Conservation (phyloP, 2,329 filamentous ascomycete genomes). For the Dothistroma septosporum region DNA sequence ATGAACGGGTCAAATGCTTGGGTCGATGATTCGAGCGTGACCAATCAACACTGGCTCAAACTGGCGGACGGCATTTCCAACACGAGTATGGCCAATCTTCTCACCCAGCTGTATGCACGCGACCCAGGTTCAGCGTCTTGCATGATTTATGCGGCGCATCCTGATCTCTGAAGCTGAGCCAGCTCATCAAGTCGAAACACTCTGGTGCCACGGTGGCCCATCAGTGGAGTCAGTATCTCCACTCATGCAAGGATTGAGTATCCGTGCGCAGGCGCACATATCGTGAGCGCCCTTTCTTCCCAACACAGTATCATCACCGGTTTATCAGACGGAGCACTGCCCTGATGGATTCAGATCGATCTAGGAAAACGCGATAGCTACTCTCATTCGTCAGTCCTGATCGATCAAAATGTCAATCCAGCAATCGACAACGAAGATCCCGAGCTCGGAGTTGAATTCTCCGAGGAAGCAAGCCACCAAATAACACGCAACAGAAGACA, state of each 20-base stretch:
- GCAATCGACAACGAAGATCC: not conserved
- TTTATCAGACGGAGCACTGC: not conserved
- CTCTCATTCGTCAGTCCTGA: not conserved
- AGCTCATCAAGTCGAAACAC: not conserved
- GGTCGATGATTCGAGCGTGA: conserved; percentile 21
- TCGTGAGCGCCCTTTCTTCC: not conserved
- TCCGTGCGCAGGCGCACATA: not conserved
- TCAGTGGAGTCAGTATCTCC: not conserved
- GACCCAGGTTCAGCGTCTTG: not conserved
- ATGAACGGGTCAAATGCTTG: conserved; percentile 15
- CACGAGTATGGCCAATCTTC: conserved; percentile 11
- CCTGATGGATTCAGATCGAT: not conserved
- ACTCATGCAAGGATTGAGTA: not conserved
- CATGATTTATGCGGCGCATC: not conserved
- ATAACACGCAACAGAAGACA: not conserved
- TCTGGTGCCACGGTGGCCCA: not conserved
- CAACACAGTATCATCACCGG: not conserved
- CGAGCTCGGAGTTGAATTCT: not conserved
- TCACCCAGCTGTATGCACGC: conserved; percentile 13
- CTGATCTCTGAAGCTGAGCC: not conserved
- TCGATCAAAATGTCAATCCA: not conserved
- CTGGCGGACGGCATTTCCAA: conserved; percentile 16
- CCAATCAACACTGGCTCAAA: conserved; percentile 20
- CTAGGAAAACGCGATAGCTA: not conserved
- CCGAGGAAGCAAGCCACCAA: not conserved